Conservation (phyloP, 2,329 filamentous ascomycete species). For the Xylariaceae sp. region DNA sequence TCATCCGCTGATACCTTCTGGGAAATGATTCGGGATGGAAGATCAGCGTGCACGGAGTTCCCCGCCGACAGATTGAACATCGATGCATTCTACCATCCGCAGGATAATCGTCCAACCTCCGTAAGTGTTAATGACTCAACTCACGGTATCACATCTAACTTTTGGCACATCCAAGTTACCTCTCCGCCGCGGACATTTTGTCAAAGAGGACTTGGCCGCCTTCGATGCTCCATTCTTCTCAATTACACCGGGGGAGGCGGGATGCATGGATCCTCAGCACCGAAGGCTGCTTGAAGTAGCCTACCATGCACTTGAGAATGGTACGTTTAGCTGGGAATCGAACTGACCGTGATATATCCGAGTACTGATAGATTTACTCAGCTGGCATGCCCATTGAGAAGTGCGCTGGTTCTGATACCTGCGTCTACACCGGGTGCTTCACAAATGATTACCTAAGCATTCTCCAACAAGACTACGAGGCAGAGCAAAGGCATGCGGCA, state of each 20-base stretch:
- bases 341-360: neutral
- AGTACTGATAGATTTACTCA: neutral
- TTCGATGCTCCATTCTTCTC: slow-evolving; percentile 12
- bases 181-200: slow-evolving; percentile 6
- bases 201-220: slow-evolving; percentile 1
- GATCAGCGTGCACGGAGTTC: slow-evolving; percentile 5
- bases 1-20: slow-evolving; percentile 4
- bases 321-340: slow-evolving; percentile 1
- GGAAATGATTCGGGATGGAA: slow-evolving; percentile 3
- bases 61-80: slow-evolving; percentile 5
- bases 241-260: slow-evolving; percentile 4
- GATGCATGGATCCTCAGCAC: slow-evolving; percentile 8
- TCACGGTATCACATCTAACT: neutral
- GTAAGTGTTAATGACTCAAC: neutral
- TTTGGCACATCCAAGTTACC: slow-evolving; percentile 1
- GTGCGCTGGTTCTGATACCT: slow-evolving; percentile 2
- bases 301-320: slow-evolving; percentile 9
- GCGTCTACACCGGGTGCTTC: slow-evolving; percentile 8
- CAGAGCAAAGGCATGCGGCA: slow-evolving; percentile 2
- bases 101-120: neutral
- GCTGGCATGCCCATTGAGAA: slow-evolving; percentile 6
- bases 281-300: slow-evolving; percentile 5
- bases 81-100: slow-evolving; percentile 7
- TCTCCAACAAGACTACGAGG: slow-evolving; percentile 4
- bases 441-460: slow-evolving; percentile 7